Evolutionary conservation across 306 rosid genomes (phyloP).

Genomic region (Cicer judaicum): DNA sequence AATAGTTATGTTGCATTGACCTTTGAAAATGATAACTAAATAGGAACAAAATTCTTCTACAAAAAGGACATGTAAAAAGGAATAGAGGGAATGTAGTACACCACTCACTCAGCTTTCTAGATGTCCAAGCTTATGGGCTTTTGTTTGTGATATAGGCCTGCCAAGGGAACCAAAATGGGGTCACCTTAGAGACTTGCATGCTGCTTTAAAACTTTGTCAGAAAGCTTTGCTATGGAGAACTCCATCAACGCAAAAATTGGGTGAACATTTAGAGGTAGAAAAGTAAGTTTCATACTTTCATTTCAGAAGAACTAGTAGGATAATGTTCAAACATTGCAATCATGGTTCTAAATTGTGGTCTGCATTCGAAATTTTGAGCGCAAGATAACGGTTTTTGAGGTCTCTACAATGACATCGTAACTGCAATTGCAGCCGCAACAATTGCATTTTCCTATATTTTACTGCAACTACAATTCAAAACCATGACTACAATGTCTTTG

Average conservation of each 20-base stretch:
- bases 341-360: too few species aligned
- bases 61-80: too few species aligned
- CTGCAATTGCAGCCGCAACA: too few species aligned
- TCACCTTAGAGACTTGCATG: constrained; percentile 37
- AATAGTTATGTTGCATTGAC: too few species aligned
- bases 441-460: too few species aligned
- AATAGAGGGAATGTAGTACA: background rate
- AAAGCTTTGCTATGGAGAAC: constrained; percentile 35
- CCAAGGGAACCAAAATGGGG: constrained; percentile 36
- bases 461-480: too few species aligned
- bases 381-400: too few species aligned
- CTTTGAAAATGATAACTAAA: too few species aligned
- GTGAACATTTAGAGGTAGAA: constrained; percentile 12
- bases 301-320: background rate
- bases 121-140: constrained; percentile 7
- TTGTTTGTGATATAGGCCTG: constrained; percentile 22
- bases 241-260: background rate
- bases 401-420: too few species aligned
- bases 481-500: background rate
- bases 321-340: background rate
- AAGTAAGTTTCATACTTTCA: background rate
- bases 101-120: constrained; percentile 2
- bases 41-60: too few species aligned
- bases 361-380: too few species aligned
- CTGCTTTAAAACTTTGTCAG: constrained; percentile 32